Conservation (phyloP, 192 early-diverging fungal genomes). For the Entophlyctis luteolus region DNA sequence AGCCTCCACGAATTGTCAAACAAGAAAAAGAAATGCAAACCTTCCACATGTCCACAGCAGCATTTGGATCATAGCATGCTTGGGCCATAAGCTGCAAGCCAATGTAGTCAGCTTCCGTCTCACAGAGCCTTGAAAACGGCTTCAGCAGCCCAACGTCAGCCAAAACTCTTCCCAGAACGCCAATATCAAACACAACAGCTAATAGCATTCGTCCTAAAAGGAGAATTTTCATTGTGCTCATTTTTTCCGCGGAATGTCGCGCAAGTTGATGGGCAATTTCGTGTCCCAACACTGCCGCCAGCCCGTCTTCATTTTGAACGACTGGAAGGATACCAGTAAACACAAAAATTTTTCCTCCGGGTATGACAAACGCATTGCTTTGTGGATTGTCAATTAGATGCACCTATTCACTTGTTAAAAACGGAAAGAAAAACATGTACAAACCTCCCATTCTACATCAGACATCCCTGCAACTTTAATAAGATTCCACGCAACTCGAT, state of each 20-base stretch:
- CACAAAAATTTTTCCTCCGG: constrained; percentile 85
- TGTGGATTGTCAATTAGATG: constrained; percentile 78
- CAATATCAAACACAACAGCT: constrained; percentile 66
- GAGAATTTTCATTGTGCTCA: constrained; percentile 67
- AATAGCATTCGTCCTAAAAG: constrained; percentile 57
- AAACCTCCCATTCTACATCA: constrained; percentile 73
- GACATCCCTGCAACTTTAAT: constrained; percentile 62
- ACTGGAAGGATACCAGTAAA: constrained; percentile 90
- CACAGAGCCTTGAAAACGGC: constrained; percentile 83
- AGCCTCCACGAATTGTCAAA: not conserved
- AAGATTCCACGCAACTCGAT: constrained; percentile 64
- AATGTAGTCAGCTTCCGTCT: constrained; percentile 90
- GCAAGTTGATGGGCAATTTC: constrained; percentile 92
- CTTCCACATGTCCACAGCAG: constrained; percentile 78
- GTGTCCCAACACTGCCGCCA: constrained; percentile 92
- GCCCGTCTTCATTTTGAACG: constrained; percentile 71
- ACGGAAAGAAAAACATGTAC: not conserved
- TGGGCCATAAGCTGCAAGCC: constrained; percentile 80
- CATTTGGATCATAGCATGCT: constrained; percentile 86
- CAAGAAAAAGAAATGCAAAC: constrained; percentile 10
- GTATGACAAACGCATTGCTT: constrained; percentile 91
- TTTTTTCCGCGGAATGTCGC: constrained; percentile 85
- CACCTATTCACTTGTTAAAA: constrained; percentile 32
- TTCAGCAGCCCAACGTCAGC: constrained; percentile 70
- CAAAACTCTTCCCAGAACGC: constrained; percentile 58